Conservation (phyloP, 2,329 filamentous ascomycete species). For the Epichloe sp. region DNA sequence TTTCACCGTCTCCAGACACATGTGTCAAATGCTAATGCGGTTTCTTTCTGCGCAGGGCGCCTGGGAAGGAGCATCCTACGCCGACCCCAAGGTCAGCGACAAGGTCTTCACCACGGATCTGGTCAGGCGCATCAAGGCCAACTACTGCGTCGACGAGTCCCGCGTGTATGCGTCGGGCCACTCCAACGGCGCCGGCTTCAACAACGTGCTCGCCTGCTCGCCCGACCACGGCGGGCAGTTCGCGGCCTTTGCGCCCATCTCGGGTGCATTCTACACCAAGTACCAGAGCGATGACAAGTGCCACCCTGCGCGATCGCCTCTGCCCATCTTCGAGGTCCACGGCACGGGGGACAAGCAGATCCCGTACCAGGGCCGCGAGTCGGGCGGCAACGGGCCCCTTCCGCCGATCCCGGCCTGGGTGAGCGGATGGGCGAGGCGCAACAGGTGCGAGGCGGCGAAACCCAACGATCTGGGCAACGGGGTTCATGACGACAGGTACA, state of each 20-base stretch:
- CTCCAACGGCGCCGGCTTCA: slow-evolving; percentile 33
- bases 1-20: no score
- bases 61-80: slow-evolving; percentile 28
- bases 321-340: slow-evolving; percentile 38
- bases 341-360: slow-evolving; percentile 34
- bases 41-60: slow-evolving; percentile 13
- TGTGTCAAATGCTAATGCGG: no score
- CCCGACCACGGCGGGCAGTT: slow-evolving; percentile 22
- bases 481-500: slow-evolving; percentile 8
- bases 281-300: slow-evolving; percentile 14
- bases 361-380: slow-evolving; percentile 25
- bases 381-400: slow-evolving; percentile 26
- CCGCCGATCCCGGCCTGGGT: slow-evolving; percentile 30
- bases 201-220: slow-evolving; percentile 28
- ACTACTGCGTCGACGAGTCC: slow-evolving; percentile 26
- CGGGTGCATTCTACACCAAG: slow-evolving; percentile 30
- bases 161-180: slow-evolving; percentile 29
- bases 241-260: slow-evolving; percentile 27
- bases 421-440: slow-evolving; percentile 22
- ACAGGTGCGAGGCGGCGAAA: slow-evolving; percentile 6
- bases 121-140: slow-evolving; percentile 22
- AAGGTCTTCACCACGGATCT: slow-evolving; percentile 31
- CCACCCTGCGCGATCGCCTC: slow-evolving; percentile 23
- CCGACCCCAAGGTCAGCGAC: slow-evolving; percentile 22
- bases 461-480: slow-evolving; percentile 3